Percentiles rank a stretch among this genome's conserved stretches.
These are phyloP conservation scores for Vishniacozyma victoriae DNA, from an alignment of 768 basidiomycete genomes.

Conservation along the genomic window DNA sequence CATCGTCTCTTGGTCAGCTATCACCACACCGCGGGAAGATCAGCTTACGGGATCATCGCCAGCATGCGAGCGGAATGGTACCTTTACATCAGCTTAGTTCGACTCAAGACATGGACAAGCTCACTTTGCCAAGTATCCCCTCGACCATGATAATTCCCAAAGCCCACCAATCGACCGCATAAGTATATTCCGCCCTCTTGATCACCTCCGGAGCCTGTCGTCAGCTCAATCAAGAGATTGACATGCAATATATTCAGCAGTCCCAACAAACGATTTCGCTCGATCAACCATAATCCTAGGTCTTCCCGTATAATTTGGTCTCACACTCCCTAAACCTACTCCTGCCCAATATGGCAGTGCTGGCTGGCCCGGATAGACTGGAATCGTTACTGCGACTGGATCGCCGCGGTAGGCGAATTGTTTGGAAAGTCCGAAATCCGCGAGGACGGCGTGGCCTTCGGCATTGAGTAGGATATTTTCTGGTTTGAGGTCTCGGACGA, in stretches of 20 bases:
- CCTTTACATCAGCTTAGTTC: slow-evolving; percentile 10
- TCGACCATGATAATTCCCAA: slow-evolving; percentile 97
- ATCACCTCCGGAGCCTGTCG: slow-evolving; percentile 57
- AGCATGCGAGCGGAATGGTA: slow-evolving; percentile 30
- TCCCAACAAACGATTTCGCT: slow-evolving; percentile 34
- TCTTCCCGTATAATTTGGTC: slow-evolving; percentile 9
- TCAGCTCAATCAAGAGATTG: background rate
- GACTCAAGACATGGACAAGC: slow-evolving; percentile 45
- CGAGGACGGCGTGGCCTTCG: slow-evolving; percentile 92
- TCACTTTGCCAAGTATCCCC: slow-evolving; percentile 90
- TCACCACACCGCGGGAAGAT: background rate
- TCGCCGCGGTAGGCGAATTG: slow-evolving; percentile 32
- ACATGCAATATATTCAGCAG: slow-evolving; percentile 24
- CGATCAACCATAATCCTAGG: slow-evolving; percentile 20
- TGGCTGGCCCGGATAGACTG: slow-evolving; percentile 20
- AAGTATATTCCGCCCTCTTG: slow-evolving; percentile 56
- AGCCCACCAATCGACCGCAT: slow-evolving; percentile 97
- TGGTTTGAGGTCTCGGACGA: slow-evolving; percentile 95
- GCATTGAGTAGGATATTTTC: slow-evolving; percentile 84
- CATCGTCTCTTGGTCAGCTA: slow-evolving; percentile 10
- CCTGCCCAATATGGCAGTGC: slow-evolving; percentile 32
- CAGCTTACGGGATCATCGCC: slow-evolving; percentile 22
- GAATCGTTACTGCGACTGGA: slow-evolving; percentile 22
- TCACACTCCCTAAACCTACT: slow-evolving; percentile 17
- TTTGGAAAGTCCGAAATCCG: slow-evolving; percentile 70